Evolutionary conservation across 2,329 filamentous ascomycete species (phyloP), one percentile per base, ranked within the genome.

Genomic region (Sporothrix humicola): DNA sequence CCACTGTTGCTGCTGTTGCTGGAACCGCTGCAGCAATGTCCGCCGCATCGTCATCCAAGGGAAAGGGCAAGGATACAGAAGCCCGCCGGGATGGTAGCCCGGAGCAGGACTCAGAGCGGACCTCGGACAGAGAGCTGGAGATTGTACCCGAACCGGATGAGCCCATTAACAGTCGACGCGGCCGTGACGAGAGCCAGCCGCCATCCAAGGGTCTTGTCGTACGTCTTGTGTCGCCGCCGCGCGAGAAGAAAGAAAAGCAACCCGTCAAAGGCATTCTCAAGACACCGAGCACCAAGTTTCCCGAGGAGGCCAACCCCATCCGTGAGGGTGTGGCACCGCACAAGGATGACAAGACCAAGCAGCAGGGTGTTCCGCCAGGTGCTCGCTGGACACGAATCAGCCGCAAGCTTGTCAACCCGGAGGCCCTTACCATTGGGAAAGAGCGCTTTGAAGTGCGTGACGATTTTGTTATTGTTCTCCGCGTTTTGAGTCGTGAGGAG

Each of bases 321-420:
- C 89, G 95, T 23, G 95, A 98, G 81, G 95, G 95, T 17, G 95
- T 97, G 7, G 94, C 95, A 1, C 95, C 95, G n/a, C 89, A 97
- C 79, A 97, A 97, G 82, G 94, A 97, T 79, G 91, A 93, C 68
- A 90, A 92, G 81, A 90, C 86, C 63, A 89, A 88, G 78, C 90
- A 91, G 75, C 91, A 93, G 54, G 59, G 59, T 23, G 93, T 94
- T 46, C 92, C 92, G 0, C 83, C 90, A 0, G 93, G 92, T 73
- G 95, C 95, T 48, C 89, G 94, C 72, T 98, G 95, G 95, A 98
- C 95, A 65, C 97, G 96, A 84, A 95, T 98, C 79, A 93, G 92
- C 80, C 90, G 95, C 73, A 90, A 92, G 77, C 87, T 97, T 72
- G 95, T 98, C 78, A 98, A 97, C 77, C 94, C 95, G 0, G 92